Percentiles rank a stretch among this genome's conserved stretches.
Evolutionary conservation across 768 basidiomycete species (phyloP).

Genomic region (Coprinopsis strossmayeri): DNA sequence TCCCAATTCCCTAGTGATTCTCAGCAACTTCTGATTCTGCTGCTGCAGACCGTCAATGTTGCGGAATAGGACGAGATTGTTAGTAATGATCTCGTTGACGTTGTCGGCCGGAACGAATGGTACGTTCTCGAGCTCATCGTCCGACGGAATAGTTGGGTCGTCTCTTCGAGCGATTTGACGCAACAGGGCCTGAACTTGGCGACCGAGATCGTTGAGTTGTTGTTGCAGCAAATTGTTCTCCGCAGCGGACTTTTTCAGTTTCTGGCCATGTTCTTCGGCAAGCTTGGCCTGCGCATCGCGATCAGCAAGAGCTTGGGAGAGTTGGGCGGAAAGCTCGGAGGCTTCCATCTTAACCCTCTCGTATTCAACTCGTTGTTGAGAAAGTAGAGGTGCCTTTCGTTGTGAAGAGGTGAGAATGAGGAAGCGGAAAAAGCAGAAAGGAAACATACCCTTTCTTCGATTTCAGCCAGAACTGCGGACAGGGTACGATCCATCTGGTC

Average conservation of each 20-base stretch:
- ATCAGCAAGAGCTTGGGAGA: constrained; percentile 66
- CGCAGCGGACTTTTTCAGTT: constrained; percentile 45
- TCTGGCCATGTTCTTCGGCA: constrained; percentile 57
- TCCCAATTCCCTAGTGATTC: constrained; percentile 77
- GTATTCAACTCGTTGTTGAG: constrained; percentile 87
- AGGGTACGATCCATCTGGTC: constrained; percentile 81
- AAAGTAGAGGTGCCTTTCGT: constrained; percentile 77
- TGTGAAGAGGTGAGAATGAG: constrained; percentile 5
- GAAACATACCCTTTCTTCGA: constrained; percentile 75
- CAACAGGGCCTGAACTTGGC: constrained; percentile 75
- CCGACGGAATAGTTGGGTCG: constrained; percentile 74
- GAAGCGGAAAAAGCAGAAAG: background rate
- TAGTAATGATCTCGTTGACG: constrained; percentile 79
- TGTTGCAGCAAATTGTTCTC: constrained; percentile 67
- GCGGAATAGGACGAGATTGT: constrained; percentile 81
- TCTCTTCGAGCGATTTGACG: constrained; percentile 78
- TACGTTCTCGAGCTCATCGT: constrained; percentile 49
- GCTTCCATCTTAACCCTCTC: constrained; percentile 78
- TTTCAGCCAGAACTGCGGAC: constrained; percentile 75
- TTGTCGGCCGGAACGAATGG: constrained; percentile 39
- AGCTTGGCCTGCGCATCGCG: constrained; percentile 58
- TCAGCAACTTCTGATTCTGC: constrained; percentile 86
- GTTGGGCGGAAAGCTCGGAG: constrained; percentile 71
- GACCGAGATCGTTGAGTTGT: constrained; percentile 77
- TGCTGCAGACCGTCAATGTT: constrained; percentile 77